These are phyloP conservation scores for Paspalum vaginatum DNA, from an alignment of 176 grass and related monocot species.

Conservation along the genomic window DNA sequence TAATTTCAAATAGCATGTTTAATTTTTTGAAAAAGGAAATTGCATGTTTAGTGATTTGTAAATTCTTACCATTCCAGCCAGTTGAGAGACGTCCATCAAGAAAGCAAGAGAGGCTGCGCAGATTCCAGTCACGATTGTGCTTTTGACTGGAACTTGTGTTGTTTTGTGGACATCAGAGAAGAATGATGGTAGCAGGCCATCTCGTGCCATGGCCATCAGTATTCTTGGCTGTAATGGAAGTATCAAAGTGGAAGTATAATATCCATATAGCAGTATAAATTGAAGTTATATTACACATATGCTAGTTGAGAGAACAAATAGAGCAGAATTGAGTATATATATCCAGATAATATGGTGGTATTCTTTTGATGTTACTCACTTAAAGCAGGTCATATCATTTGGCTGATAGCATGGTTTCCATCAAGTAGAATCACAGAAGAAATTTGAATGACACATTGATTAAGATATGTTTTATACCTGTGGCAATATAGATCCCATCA, in stretches of 20 bases:
- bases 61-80: conserved; percentile 80
- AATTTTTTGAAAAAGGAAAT: no score
- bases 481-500: conserved; percentile 80
- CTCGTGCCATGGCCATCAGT: conserved; percentile 89
- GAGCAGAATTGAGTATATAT: background rate
- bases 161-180: conserved; percentile 69
- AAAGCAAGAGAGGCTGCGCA: conserved; percentile 70
- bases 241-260: conserved; percentile 18
- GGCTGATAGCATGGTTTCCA: background rate
- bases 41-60: background rate
- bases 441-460: background rate
- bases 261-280: conserved; percentile 7
- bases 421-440: background rate
- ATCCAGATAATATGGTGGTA: background rate
- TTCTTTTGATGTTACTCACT: conserved; percentile 7
- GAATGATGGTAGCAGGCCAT: conserved; percentile 74
- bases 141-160: conserved; percentile 89
- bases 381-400: background rate
- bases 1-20: background rate
- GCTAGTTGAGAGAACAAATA: background rate
- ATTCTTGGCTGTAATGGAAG: conserved; percentile 69
- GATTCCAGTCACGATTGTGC: conserved; percentile 81
- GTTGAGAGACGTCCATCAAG: conserved; percentile 90
- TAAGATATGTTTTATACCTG: conserved; percentile 52
- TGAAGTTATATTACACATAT: background rate